A percentile compares a stretch with the other conserved stretches of the same genome.
phyloP scores from a whole-genome alignment of 805 yeast species.

The Sugiyamaella mastotermitis region DNA sequence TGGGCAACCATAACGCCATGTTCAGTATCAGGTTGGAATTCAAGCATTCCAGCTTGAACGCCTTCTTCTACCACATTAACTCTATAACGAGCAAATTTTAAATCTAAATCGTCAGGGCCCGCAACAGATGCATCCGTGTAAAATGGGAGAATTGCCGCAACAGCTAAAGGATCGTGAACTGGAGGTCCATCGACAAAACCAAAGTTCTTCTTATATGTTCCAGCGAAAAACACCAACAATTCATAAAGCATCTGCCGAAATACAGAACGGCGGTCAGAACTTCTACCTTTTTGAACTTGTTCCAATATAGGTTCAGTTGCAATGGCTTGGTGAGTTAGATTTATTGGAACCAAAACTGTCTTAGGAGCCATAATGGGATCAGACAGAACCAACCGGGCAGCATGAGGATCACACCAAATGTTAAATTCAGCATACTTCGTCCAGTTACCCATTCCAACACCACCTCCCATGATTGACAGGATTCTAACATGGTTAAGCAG shows the following conservation, averaged over 20 bases:
- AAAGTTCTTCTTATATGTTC: constrained; percentile 37
- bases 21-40: constrained; percentile 10
- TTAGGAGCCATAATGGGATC: constrained; percentile 44
- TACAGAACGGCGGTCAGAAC: constrained; percentile 31
- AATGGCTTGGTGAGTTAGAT: constrained; percentile 61
- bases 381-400: constrained; percentile 53
- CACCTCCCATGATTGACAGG: constrained; percentile 77
- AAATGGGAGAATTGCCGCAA: constrained; percentile 50
- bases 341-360: constrained; percentile 55
- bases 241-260: constrained; percentile 52
- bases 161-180: constrained; percentile 74
- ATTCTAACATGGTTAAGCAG: constrained; percentile 42
- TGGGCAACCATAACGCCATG: constrained; percentile 38
- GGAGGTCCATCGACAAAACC: constrained; percentile 59
- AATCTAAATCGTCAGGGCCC: constrained; percentile 11
- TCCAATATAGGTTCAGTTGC: constrained; percentile 40
- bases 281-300: constrained; percentile 31
- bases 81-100: constrained; percentile 14
- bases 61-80: constrained; percentile 21
- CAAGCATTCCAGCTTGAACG: constrained; percentile 27
- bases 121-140: constrained; percentile 24
- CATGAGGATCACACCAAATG: constrained; percentile 67
- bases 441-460: constrained; percentile 40
- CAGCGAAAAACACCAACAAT: constrained; percentile 45
- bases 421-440: constrained; percentile 67